Conservation (phyloP, 805 yeast genomes). For the Priceomyces carsonii region DNA sequence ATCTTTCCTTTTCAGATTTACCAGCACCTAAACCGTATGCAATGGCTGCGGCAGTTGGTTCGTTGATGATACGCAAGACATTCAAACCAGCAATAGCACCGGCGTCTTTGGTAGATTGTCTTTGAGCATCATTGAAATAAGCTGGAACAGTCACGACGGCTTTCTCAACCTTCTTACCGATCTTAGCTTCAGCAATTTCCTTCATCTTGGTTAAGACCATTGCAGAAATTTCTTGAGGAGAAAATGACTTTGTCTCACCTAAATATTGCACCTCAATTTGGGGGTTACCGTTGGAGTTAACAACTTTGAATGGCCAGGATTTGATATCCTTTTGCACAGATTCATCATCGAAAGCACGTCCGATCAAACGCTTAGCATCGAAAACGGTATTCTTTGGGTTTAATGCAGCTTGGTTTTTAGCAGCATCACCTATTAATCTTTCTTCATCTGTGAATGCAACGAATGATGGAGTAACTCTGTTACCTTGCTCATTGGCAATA, state of each 20-base stretch:
- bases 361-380: constrained; percentile 55
- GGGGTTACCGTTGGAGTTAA: constrained; percentile 48
- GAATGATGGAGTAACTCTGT: constrained; percentile 53
- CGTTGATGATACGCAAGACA: constrained; percentile 50
- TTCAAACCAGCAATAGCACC: constrained; percentile 53
- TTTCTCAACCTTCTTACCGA: constrained; percentile 72
- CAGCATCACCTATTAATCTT: constrained; percentile 54
- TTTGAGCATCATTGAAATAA: constrained; percentile 51
- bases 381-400: constrained; percentile 52
- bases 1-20: constrained; percentile 52
- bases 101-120: constrained; percentile 54
- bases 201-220: constrained; percentile 53
- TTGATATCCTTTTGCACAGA: constrained; percentile 58
- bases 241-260: constrained; percentile 48
- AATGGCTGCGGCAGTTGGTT: constrained; percentile 90
- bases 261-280: constrained; percentile 48
- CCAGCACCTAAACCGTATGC: constrained; percentile 93
- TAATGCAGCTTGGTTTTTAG: constrained; percentile 52
- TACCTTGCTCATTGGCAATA: constrained; percentile 54
- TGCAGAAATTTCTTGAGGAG: constrained; percentile 51
- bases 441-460: constrained; percentile 50
- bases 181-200: constrained; percentile 84
- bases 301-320: constrained; percentile 50
- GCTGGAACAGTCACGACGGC: constrained; percentile 53
- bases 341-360: constrained; percentile 62